A percentile compares a stretch with the other conserved stretches of the same genome.
Conservation (phyloP, 176 grass and related monocot genomes). For the Carex cristatella region DNA sequence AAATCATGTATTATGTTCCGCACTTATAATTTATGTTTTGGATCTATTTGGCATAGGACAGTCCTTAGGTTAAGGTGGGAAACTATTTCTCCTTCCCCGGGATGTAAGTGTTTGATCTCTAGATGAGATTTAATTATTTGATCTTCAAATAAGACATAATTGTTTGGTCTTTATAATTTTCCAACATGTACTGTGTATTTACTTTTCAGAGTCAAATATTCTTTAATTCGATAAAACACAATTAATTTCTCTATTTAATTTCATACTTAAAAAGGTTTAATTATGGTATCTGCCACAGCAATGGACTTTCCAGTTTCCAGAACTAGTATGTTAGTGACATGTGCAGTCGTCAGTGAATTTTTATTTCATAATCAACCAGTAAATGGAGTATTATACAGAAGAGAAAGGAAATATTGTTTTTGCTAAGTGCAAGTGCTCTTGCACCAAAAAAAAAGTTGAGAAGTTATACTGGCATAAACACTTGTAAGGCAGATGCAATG, state of each 20-base stretch:
- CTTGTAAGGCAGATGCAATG: background rate
- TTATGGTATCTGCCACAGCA: background rate
- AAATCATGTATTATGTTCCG: too few species aligned
- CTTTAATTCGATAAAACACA: background rate
- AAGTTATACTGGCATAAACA: background rate
- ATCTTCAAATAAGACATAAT: too few species aligned
- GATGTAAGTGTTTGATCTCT: too few species aligned
- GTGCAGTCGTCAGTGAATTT: background rate
- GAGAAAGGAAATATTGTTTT: background rate
- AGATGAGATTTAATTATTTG: too few species aligned
- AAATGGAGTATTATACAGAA: background rate
- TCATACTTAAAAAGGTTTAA: background rate
- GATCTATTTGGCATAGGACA: too few species aligned
- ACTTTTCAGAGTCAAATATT: background rate
- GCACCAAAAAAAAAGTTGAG: background rate
- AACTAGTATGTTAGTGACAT: background rate
- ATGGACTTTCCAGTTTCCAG: background rate
- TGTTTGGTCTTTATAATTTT: too few species aligned
- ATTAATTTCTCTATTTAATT: background rate
- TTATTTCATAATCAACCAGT: background rate
- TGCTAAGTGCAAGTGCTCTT: slow-evolving; percentile 3
- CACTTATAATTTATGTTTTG: too few species aligned
- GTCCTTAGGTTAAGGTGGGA: too few species aligned
- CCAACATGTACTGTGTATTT: background rate
- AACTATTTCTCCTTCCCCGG: too few species aligned